Conservation (phyloP, 441 rosid species). For the Oxalis stricta region DNA sequence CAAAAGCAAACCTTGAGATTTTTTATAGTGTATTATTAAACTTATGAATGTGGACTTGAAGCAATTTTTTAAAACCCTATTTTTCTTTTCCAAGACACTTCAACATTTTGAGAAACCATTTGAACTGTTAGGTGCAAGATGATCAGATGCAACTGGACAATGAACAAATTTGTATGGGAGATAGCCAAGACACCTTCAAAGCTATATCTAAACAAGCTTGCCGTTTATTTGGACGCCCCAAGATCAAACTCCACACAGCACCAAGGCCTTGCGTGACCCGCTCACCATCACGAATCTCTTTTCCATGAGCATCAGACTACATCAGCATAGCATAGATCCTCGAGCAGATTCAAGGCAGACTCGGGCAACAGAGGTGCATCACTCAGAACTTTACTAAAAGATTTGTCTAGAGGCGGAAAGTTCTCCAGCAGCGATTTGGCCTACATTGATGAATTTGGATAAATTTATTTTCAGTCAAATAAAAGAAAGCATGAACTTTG, state of each 20-base stretch:
- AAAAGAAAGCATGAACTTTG: constrained; percentile 6
- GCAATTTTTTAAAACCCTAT: no score
- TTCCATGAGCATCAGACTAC: constrained; percentile 54
- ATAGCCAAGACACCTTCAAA: constrained; percentile 49
- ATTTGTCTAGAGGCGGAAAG: constrained; percentile 95
- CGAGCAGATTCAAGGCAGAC: constrained; percentile 69
- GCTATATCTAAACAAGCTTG: constrained; percentile 85
- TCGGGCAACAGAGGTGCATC: constrained; percentile 85
- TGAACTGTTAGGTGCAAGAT: no score
- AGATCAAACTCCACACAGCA: constrained; percentile 94
- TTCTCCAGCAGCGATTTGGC: constrained; percentile 73
- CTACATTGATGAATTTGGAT: constrained; percentile 33
- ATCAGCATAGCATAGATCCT: constrained; percentile 65
- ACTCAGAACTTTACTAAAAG: constrained; percentile 89
- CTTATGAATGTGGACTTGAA: no score
- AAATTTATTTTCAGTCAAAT: constrained; percentile 16
- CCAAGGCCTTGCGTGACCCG: constrained; percentile 99
- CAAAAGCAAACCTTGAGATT: no score
- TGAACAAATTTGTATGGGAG: constrained; percentile 1
- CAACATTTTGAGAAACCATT: no score
- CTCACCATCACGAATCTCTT: constrained; percentile 66
- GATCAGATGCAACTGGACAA: constrained; percentile 7
- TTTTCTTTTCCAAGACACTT: no score
- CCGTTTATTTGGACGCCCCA: constrained; percentile 85
- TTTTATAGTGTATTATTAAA: no score